A percentile compares a stretch with the other conserved stretches of the same genome.
Conservation (phyloP, 495 filamentous ascomycete genomes). For the Podospora pseudopauciseta region DNA sequence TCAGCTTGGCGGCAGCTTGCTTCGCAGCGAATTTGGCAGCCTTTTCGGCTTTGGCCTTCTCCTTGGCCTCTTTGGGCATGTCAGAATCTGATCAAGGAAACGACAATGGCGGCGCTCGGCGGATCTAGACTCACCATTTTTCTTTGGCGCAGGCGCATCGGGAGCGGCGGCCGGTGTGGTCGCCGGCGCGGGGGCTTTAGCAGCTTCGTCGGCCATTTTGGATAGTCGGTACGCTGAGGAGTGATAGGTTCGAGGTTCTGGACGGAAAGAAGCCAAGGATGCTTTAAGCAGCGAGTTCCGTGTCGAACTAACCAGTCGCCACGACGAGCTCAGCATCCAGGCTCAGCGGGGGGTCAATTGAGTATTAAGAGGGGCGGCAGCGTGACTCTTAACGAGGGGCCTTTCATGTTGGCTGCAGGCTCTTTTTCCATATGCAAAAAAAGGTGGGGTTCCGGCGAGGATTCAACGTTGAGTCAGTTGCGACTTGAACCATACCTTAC, state of each 20-base stretch:
- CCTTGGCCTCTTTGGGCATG: constrained; percentile 15
- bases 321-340: constrained; percentile 33
- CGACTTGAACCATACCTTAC: background rate
- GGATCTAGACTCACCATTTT: constrained; percentile 25
- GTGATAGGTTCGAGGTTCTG: constrained; percentile 24
- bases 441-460: constrained; percentile 8
- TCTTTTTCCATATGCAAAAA: constrained; percentile 15
- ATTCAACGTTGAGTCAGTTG: background rate
- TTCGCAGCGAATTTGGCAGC: constrained; percentile 39
- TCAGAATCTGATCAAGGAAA: background rate
- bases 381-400: constrained; percentile 22
- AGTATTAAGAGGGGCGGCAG: constrained; percentile 17
- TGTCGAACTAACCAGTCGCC: constrained; percentile 30
- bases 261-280: constrained; percentile 20
- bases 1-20: constrained; percentile 22
- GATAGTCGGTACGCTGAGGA: constrained; percentile 12
- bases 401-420: constrained; percentile 16
- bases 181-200: constrained; percentile 14
- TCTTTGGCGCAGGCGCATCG: constrained; percentile 28
- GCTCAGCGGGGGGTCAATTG: constrained; percentile 29
- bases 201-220: constrained; percentile 25
- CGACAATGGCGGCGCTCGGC: background rate
- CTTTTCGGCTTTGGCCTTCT: constrained; percentile 34
- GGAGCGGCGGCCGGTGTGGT: constrained; percentile 16
- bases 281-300: constrained; percentile 25